phyloP scores from a whole-genome alignment of 768 basidiomycete genomes.

The Pholiota conissans region DNA sequence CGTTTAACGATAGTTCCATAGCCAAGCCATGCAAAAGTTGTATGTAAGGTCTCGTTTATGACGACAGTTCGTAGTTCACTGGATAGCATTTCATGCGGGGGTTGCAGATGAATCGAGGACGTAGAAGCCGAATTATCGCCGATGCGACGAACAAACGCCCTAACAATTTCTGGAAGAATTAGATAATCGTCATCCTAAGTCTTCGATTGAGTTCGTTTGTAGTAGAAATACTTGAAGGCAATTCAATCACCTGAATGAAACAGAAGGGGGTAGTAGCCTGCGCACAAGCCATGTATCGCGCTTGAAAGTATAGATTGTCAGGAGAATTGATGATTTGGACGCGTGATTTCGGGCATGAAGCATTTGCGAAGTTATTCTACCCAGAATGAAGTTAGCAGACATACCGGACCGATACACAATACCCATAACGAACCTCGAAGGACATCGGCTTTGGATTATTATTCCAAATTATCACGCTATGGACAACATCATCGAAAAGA shows the following conservation, averaged over 20 bases:
- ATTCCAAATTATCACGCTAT: slow-evolving; percentile 61
- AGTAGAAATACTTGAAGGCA: not conserved
- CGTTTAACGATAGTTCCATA: slow-evolving; percentile 57
- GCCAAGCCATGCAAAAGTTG: slow-evolving; percentile 67
- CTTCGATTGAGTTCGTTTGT: not conserved
- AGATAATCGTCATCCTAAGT: slow-evolving; percentile 70
- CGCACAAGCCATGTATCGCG: slow-evolving; percentile 59
- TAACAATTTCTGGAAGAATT: slow-evolving; percentile 55
- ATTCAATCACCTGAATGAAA: slow-evolving; percentile 53
- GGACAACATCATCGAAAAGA: slow-evolving; percentile 44
- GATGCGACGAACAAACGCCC: slow-evolving; percentile 45
- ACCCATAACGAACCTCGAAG: slow-evolving; percentile 37
- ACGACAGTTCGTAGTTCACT: slow-evolving; percentile 47
- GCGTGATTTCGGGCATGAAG: slow-evolving; percentile 41
- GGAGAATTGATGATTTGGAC: slow-evolving; percentile 58
- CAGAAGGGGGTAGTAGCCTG: slow-evolving; percentile 52
- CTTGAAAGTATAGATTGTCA: slow-evolving; percentile 59
- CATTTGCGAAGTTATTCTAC: slow-evolving; percentile 39
- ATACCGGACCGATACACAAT: not conserved
- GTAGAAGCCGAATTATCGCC: slow-evolving; percentile 14
- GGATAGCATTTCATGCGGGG: slow-evolving; percentile 61
- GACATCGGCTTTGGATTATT: slow-evolving; percentile 48
- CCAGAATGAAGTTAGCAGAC: not conserved
- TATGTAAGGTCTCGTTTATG: slow-evolving; percentile 39
- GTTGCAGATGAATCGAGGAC: slow-evolving; percentile 51